Evolutionary conservation across 257 asterid genomes (phyloP), one percentile per base, ranked within the genome.

Genomic region (Capsicum rhomboideum): DNA sequence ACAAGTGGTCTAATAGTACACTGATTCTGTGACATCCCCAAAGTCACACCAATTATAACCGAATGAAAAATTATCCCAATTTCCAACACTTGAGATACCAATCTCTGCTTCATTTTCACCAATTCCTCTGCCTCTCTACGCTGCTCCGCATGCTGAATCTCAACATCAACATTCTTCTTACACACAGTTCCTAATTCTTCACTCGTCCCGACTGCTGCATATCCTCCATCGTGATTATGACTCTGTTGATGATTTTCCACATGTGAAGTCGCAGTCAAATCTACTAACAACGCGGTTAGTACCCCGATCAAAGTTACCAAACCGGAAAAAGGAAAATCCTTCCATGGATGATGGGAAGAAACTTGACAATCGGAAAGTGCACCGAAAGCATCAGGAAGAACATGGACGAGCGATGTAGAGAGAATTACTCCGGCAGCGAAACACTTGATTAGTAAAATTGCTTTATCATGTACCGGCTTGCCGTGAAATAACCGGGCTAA

Each of bases 41-140:
- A 67, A 6, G 91, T 89, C 20, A 87, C 90, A 37, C 91, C 91
- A 26, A 89, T 89, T 26, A 89, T 89, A 14, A 89, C 91, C 1
- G 91, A 89, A 50, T 89, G 91, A 83, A 89, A 89, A 20, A 89
- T 89, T 14, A 89, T 89, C 79, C 91, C 91, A 17, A 89, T 89
- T 46, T 89, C 91, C 84, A 89, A 44, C 52, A 89, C 91, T 44
- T 89, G 91, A 0, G 91, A 89, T 53, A 89, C 90, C 86, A 89
- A 58, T 66, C 8, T 87, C 79, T 89, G 91, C 61, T 89, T 89
- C 84, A 87, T 10, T 34, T 85, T 87, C 85, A 89, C 83, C 83
- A 85, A 37, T 20, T 87, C 91, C 82, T 83, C 90, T 61, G 85
- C 72, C 16, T 64, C 46, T 55, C 54, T 58, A 49, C 66, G 81